Conservation (phyloP, 495 filamentous ascomycete genomes). For the Neurospora cerealis region DNA sequence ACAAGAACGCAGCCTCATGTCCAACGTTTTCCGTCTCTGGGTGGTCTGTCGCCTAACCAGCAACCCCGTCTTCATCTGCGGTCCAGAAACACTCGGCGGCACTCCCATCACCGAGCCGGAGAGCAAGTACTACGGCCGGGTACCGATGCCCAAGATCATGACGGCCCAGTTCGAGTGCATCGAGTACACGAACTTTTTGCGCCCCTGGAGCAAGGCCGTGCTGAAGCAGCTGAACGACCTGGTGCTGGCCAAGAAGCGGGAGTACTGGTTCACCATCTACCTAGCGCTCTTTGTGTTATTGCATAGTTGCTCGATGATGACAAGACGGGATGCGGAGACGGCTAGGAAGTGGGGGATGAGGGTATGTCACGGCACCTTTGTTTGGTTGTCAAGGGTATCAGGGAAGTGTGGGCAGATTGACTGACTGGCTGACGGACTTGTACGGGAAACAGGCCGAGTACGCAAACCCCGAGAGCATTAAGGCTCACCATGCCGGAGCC, state of each 20-base stretch:
- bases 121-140: constrained; percentile 6
- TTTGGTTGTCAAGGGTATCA: not conserved
- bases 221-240: constrained; percentile 20
- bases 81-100: constrained; percentile 14
- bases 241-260: constrained; percentile 16
- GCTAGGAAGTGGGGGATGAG: constrained; percentile 12
- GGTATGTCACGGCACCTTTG: constrained; percentile 1
- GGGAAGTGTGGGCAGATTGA: not conserved
- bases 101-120: constrained; percentile 3
- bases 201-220: constrained; percentile 17
- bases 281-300: constrained; percentile 17
- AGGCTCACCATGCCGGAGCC: constrained; percentile 21
- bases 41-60: constrained; percentile 16
- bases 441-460: constrained; percentile 4
- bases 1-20: constrained; percentile 12
- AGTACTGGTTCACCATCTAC: constrained; percentile 23
- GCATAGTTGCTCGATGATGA: constrained; percentile 21
- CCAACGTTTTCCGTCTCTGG: constrained; percentile 19
- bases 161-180: constrained; percentile 22
- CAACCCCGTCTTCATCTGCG: constrained; percentile 16
- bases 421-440: not conserved
- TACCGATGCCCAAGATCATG: constrained; percentile 18
- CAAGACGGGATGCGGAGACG: constrained; percentile 12
- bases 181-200: constrained; percentile 16
- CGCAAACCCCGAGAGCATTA: constrained; percentile 15